Conservation (phyloP, 192 early-diverging fungal genomes). For the Endogone sp. region DNA sequence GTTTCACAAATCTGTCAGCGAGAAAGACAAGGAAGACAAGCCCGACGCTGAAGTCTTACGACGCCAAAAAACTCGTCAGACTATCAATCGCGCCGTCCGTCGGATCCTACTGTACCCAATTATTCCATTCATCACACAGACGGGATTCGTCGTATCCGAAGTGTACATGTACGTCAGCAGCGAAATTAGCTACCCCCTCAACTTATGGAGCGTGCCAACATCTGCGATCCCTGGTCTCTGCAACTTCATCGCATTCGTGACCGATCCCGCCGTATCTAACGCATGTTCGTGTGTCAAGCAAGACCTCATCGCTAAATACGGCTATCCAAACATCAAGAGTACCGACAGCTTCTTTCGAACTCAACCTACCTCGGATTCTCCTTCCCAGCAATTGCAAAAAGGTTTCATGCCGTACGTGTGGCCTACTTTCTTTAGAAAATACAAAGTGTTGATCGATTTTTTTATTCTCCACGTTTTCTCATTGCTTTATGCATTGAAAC, state of each 20-base stretch:
- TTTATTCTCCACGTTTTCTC: too few species aligned
- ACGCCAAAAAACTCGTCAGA: slow-evolving; percentile 2
- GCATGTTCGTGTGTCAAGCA: background rate
- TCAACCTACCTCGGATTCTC: background rate
- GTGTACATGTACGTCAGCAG: slow-evolving; percentile 8
- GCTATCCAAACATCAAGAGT: background rate
- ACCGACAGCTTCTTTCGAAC: too few species aligned
- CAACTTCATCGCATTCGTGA: slow-evolving; percentile 10
- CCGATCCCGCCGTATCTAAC: slow-evolving; percentile 10
- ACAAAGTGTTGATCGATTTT: too few species aligned
- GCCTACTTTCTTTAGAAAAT: too few species aligned
- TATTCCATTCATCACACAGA: slow-evolving; percentile 12
- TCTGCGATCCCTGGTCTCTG: slow-evolving; percentile 10
- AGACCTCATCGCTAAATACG: background rate
- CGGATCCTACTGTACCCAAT: slow-evolving; percentile 13
- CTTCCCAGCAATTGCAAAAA: too few species aligned
- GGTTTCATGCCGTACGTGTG: background rate
- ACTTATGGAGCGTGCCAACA: slow-evolving; percentile 11
- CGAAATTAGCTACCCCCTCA: background rate
- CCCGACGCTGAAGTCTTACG: slow-evolving; percentile 9
- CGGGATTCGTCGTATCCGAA: slow-evolving; percentile 11
- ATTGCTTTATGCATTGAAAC: too few species aligned
- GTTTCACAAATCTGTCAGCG: background rate
- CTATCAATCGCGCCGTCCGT: slow-evolving; percentile 10
- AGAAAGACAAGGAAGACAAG: background rate